Base-by-base conservation (phyloP, 163 green algal species). In the Smithsoniella earleae region DNA sequence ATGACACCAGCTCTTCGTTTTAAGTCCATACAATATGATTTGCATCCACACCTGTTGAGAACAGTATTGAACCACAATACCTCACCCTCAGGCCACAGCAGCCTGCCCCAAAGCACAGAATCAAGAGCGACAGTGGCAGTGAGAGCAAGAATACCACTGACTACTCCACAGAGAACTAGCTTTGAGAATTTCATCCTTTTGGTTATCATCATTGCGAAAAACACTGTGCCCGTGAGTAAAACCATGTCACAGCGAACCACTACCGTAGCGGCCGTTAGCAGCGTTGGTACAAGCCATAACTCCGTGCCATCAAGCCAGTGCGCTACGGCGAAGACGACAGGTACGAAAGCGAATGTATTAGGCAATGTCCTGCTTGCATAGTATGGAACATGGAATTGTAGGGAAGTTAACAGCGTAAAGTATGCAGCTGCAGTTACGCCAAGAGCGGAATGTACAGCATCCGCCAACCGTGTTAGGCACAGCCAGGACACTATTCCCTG, bases 51-150 rank as follows among this genome's bases (percentile, higher is more conserved):
- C 85, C 80, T 88, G 77, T 96, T 94, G 0, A 86, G 65, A 46
- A 82, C 79, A 3, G 87, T 92, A 79, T 95, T 96, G 85, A 95
- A 96, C 62, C 79, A 87, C 3, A 95, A 78, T 6, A 95, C 89
- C 58, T 86, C 79, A 2, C 82, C 82, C 78, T 96, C 89, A 10
- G 89, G 89, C 88, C 88, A 95, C n/a, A 95, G 44, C 80, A 40
- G 85, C n/a, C 86, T 75, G 20, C 75, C 34, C 89, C 89, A 95
- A 20, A 93, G 74, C 6, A 79, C 30, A 6, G 86, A 92, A 75
- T 95, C 88, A 2, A 91, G 64, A 10, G 40, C 28, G 3, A 90
- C 65, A 4, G 80, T 88, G 43, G 81, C n/a, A 0, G 49, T 63
- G 36, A 88, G 46, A 45, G 77, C 81, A 40, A 37, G 62, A 1